Percentiles rank a stretch among this genome's conserved stretches.
Conservation (phyloP, 1,284 basidiomycete genomes). For the Vanrija pseudolonga region DNA sequence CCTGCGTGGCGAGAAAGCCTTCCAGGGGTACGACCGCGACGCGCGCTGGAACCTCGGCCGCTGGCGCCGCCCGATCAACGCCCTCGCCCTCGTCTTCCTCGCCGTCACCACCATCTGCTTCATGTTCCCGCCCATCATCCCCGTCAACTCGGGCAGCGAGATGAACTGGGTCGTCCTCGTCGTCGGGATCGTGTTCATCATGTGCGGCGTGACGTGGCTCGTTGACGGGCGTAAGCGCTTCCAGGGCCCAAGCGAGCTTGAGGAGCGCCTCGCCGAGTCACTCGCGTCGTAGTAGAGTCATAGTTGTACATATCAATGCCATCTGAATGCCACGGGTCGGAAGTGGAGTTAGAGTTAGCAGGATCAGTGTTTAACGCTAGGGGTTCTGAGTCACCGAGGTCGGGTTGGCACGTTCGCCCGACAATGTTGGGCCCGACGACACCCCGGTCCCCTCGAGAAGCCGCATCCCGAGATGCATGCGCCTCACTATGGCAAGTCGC, state of each 20-base stretch:
- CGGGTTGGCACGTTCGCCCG: too few species aligned
- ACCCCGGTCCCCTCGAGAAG: too few species aligned
- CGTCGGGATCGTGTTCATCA: conserved; percentile 31
- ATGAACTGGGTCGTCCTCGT: conserved; percentile 44
- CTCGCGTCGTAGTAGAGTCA: too few species aligned
- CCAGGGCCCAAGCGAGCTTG: conserved; percentile 31
- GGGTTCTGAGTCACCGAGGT: too few species aligned
- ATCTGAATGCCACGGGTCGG: too few species aligned
- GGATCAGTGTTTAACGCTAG: too few species aligned
- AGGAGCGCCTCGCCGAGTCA: background rate
- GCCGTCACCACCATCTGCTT: conserved; percentile 50
- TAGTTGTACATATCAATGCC: too few species aligned
- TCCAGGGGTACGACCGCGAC: conserved; percentile 36
- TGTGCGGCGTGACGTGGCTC: conserved; percentile 44
- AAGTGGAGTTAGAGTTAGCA: too few species aligned
- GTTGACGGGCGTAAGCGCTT: conserved; percentile 43
- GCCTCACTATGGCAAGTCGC: too few species aligned
- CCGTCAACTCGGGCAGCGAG: conserved; percentile 28
- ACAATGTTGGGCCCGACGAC: too few species aligned
- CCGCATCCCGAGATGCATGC: too few species aligned
- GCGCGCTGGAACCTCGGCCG: conserved; percentile 28
- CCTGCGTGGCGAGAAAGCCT: conserved; percentile 48
- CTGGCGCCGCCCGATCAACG: conserved; percentile 37
- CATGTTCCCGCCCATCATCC: conserved; percentile 51
- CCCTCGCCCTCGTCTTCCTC: conserved; percentile 44